Conservation (phyloP, 306 rosid species). For the Inga leiocalycina region DNA sequence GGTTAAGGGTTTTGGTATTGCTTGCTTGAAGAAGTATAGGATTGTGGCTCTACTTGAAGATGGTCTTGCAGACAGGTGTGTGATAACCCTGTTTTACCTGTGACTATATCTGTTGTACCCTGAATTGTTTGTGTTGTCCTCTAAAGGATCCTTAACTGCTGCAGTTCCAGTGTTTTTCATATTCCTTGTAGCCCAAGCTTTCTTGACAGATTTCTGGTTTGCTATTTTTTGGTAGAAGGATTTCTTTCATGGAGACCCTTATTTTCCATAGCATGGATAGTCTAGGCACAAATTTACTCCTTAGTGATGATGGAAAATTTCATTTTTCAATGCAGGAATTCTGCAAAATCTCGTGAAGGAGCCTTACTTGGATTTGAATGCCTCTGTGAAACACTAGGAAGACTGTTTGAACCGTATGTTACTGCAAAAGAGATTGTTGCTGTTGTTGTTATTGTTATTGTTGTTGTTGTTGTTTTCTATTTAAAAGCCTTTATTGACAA, state of each 20-base stretch:
- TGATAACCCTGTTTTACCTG: conserved; percentile 7
- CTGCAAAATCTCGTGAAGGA: conserved; percentile 94
- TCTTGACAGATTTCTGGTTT: not conserved
- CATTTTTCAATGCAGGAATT: conserved; percentile 64
- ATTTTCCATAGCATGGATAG: not conserved
- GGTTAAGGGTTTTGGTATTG: conserved; percentile 89
- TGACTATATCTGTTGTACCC: not conserved
- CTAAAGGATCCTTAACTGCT: not conserved
- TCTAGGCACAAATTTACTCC: not conserved
- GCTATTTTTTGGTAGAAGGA: not conserved
- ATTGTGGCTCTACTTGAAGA: conserved; percentile 73
- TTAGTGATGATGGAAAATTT: not conserved
- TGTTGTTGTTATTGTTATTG: not conserved
- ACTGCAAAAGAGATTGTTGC: conserved; percentile 13
- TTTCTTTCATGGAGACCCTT: not conserved
- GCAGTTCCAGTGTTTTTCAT: not conserved
- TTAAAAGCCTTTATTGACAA: conserved; percentile 7
- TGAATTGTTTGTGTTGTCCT: not conserved
- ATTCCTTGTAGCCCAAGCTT: not conserved
- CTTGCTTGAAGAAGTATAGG: conserved; percentile 80
- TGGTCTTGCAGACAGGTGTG: conserved; percentile 82
- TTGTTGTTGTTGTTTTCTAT: conserved; percentile 12
- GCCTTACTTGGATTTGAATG: conserved; percentile 95
- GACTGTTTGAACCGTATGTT: conserved; percentile 90
- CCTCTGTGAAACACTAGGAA: conserved; percentile 94